phyloP scores from a whole-genome alignment of 441 rosid genomes.

The Brassica balearica region DNA sequence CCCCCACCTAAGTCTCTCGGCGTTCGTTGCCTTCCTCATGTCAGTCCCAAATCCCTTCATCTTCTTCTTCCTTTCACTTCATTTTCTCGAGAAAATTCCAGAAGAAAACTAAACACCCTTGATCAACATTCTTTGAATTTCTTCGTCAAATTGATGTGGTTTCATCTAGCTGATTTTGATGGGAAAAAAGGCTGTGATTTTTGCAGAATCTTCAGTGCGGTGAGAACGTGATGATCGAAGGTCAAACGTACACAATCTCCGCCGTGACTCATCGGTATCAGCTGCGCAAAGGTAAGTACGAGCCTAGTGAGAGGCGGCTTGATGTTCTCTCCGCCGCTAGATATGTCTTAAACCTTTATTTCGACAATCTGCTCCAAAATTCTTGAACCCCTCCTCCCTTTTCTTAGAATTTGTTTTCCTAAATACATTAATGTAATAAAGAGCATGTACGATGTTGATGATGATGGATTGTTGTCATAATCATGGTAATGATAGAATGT shows the following conservation, averaged over 20 bases:
- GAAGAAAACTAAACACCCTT: no score
- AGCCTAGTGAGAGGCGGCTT: conserved; percentile 84
- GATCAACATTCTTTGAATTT: no score
- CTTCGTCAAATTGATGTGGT: neutral
- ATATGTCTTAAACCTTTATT: conserved; percentile 77
- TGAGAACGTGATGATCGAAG: conserved; percentile 89
- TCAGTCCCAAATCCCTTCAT: conserved; percentile 32
- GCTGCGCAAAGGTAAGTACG: conserved; percentile 89
- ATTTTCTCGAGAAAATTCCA: no score
- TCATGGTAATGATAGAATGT: neutral
- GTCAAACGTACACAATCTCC: conserved; percentile 77
- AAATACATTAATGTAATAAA: neutral
- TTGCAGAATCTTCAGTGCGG: conserved; percentile 89
- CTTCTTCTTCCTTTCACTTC: neutral
- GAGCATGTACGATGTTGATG: neutral
- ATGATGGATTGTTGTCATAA: neutral
- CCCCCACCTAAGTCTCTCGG: conserved; percentile 96
- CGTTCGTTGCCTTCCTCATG: conserved; percentile 79
- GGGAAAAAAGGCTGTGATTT: no score
- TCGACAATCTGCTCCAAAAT: conserved; percentile 70
- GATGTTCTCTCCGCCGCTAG: conserved; percentile 88
- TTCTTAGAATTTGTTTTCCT: neutral
- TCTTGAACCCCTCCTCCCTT: conserved; percentile 49
- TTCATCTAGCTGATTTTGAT: neutral
- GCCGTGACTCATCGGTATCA: conserved; percentile 87